Evolutionary conservation across 2,329 filamentous ascomycete genomes (phyloP).

Genomic region (Penicillium sp.): DNA sequence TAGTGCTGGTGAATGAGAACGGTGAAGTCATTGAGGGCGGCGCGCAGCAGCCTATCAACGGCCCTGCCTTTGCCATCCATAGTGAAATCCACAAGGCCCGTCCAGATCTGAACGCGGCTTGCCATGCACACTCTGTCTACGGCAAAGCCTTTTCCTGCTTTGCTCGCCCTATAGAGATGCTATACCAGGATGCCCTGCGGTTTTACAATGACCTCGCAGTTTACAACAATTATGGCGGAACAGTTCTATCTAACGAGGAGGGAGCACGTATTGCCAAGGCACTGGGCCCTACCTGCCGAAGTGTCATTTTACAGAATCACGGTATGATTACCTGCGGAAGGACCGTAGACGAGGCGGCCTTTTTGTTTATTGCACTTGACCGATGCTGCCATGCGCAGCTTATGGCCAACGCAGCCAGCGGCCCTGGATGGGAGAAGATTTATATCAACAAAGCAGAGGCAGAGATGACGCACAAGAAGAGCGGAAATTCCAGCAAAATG

Average conservation of each 20-base stretch:
- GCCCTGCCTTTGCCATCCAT: constrained; percentile 48
- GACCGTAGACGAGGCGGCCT: constrained; percentile 3
- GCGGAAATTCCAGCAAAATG: constrained; percentile 11
- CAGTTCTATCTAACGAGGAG: constrained; percentile 1
- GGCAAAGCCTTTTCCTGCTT: constrained; percentile 44
- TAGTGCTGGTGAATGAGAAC: constrained; percentile 43
- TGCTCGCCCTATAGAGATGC: constrained; percentile 40
- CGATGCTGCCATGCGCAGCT: constrained; percentile 1
- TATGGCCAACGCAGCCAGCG: not conserved
- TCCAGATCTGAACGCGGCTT: constrained; percentile 47
- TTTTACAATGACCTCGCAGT: constrained; percentile 50
- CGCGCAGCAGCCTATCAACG: constrained; percentile 36
- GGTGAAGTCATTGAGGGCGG: constrained; percentile 44
- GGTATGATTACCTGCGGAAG: constrained; percentile 2
- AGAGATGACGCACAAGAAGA: constrained; percentile 8
- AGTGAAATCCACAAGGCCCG: constrained; percentile 50
- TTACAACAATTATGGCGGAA: constrained; percentile 3
- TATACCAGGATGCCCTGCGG: constrained; percentile 53
- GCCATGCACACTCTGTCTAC: constrained; percentile 45
- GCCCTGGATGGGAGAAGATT: constrained; percentile 4
- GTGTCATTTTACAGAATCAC: constrained; percentile 1
- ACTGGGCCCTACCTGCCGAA: not conserved
- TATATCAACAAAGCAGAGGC: not conserved
- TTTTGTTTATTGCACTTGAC: constrained; percentile 1
- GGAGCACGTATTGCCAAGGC: constrained; percentile 2